A percentile compares a stretch with the other conserved stretches of the same genome.
Evolutionary conservation across 78 protist genomes (phyloP).

Genomic region (Monosiga brevicollis): DNA sequence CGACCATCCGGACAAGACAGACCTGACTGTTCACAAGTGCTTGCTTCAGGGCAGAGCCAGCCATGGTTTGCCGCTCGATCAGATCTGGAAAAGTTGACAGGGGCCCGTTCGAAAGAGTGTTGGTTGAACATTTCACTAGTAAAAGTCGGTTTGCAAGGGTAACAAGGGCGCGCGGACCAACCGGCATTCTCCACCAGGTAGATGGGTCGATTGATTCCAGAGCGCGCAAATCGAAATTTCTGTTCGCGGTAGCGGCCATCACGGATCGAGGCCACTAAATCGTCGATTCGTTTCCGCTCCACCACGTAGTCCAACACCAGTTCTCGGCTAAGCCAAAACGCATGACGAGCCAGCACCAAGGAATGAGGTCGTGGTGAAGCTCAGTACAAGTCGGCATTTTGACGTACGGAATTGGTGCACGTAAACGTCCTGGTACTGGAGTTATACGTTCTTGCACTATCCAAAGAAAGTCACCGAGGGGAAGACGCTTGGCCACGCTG

Average conservation of each 20-base stretch:
- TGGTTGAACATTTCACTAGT: no score
- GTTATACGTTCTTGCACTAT: neutral
- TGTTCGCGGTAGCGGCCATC: neutral
- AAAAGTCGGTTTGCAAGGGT: no score
- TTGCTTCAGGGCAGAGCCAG: no score
- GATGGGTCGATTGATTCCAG: neutral
- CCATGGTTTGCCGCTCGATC: no score
- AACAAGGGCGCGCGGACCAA: neutral
- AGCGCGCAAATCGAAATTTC: neutral
- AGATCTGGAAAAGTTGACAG: no score
- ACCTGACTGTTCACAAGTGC: no score
- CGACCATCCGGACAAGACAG: no score
- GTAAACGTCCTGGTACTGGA: neutral
- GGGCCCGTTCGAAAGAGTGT: no score
- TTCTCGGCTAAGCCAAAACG: neutral
- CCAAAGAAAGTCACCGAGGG: constrained; percentile 2
- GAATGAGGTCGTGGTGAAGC: neutral
- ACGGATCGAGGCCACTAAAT: neutral
- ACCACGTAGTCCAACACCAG: neutral
- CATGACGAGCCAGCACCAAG: neutral
- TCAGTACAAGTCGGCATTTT: neutral
- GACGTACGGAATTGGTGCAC: neutral
- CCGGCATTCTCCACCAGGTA: neutral
- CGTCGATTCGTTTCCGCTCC: constrained; percentile 7
- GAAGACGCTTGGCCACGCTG: neutral